Evolutionary conservation across 2,329 filamentous ascomycete genomes (phyloP).

Genomic region (Colletotrichum shisoi): DNA sequence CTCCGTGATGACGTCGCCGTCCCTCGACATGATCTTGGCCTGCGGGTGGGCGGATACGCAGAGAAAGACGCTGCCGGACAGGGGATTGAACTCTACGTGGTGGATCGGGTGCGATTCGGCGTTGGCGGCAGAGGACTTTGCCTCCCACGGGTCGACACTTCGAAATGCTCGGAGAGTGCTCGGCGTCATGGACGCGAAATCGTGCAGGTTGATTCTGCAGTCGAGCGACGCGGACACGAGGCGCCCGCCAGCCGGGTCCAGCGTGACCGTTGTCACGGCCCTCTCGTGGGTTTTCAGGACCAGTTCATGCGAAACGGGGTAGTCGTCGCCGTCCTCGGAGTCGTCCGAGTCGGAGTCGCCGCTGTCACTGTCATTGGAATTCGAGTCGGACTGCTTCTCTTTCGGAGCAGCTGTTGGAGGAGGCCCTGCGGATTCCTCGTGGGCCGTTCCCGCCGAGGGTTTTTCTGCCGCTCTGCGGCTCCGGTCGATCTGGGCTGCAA

Average conservation of each 20-base stretch:
- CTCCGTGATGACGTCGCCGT: slow-evolving; percentile 84
- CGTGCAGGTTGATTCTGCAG: slow-evolving; percentile 89
- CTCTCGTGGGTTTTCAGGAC: slow-evolving; percentile 91
- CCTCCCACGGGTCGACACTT: slow-evolving; percentile 83
- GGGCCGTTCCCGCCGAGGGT: slow-evolving; percentile 42
- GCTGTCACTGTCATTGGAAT: slow-evolving; percentile 53
- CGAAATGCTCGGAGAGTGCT: slow-evolving; percentile 94
- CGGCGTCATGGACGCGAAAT: slow-evolving; percentile 94
- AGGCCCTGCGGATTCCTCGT: slow-evolving; percentile 45
- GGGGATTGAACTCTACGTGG: slow-evolving; percentile 84
- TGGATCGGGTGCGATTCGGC: slow-evolving; percentile 89
- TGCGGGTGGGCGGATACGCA: slow-evolving; percentile 90
- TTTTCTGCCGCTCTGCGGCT: slow-evolving; percentile 68
- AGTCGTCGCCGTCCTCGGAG: slow-evolving; percentile 82
- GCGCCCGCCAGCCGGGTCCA: slow-evolving; percentile 85
- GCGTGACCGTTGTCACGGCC: slow-evolving; percentile 80
- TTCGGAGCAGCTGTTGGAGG: slow-evolving; percentile 42
- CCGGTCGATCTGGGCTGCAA: slow-evolving; percentile 81
- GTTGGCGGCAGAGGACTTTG: slow-evolving; percentile 72
- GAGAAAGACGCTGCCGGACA: slow-evolving; percentile 80
- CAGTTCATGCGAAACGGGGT: slow-evolving; percentile 90
- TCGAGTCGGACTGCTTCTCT: slow-evolving; percentile 40
- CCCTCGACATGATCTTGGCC: slow-evolving; percentile 85
- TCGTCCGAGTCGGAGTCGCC: slow-evolving; percentile 65
- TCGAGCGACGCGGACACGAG: slow-evolving; percentile 91